Base-by-base conservation (phyloP, 1,139 yeast species). In the Keqinozyma sinolaborantium region DNA sequence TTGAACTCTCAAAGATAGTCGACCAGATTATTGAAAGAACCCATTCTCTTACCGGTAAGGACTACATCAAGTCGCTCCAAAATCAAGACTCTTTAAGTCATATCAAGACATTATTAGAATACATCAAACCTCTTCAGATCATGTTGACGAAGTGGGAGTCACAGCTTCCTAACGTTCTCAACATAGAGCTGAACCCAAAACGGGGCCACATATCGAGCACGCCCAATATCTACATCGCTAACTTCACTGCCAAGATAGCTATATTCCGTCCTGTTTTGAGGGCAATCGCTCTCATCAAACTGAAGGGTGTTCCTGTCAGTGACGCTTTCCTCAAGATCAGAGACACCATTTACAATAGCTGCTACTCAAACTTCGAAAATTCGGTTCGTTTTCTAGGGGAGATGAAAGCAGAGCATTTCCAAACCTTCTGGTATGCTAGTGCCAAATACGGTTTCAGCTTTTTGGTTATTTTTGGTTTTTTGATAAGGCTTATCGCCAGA, bases 341-440 rank as follows among this genome's bases (percentile, higher is more conserved):
- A 29, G 45, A 42, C 28, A 34, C 37, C 18, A 39, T 42, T 9
- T 40, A 31, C 31, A 34, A 35, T 13, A 33, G 36, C 27, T 37
- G 45, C 23, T 24, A 35, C 31, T 31, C 38, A 7, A 37, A 36
- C 3, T 37, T 42, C 23, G 42, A 42, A 19, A 40, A 37, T 16
- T 31, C 40, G 2, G 28, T 42, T 4, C 32, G 34, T 15, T 42
- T 42, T 25, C 29, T 40, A 15, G 40, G 37, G 24, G 35, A 37
- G 23, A 16, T 42, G 16, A 39, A 35, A 23, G 46, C 45, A 11
- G 46, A 42, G 28, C 46, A 42, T 29, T 31, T 42, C 6, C 46
- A 42, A 27, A 40, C 45, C 2, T 40, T 42, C 26, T 42, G 46
- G 45, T 42, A 42, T 26, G 35, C 46, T 3, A 42, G 43, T 34